A percentile compares a stretch with the other conserved stretches of the same genome.
These are phyloP conservation scores for Pachysandra terminalis DNA, from an alignment of 164 flowering plant genomes.

Conservation along the genomic window DNA sequence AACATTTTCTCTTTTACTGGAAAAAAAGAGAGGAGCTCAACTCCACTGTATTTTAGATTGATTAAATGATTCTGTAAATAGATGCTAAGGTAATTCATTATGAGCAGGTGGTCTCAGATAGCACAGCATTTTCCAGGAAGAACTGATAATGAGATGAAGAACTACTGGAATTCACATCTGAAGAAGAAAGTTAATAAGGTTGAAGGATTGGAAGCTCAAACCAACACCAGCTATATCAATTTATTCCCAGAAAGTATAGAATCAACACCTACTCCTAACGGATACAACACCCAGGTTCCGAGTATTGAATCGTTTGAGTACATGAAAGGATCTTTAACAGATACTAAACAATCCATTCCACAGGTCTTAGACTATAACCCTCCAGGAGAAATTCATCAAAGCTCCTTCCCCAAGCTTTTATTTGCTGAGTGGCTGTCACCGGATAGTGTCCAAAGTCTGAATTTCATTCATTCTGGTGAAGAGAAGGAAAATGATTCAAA, in stretches of 20 bases:
- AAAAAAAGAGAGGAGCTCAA: too few relatives aligned
- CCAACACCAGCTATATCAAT: slow-evolving; percentile 10
- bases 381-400: slow-evolving; percentile 8
- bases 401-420: slow-evolving; percentile 50
- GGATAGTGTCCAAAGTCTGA: slow-evolving; percentile 20
- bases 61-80: not conserved
- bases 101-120: slow-evolving; percentile 86
- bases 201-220: slow-evolving; percentile 22
- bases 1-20: not conserved
- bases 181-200: slow-evolving; percentile 51
- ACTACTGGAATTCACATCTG: slow-evolving; percentile 81
- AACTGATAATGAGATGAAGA: slow-evolving; percentile 91
- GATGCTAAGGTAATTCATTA: not conserved
- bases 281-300: slow-evolving; percentile 11
- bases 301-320: slow-evolving; percentile 25
- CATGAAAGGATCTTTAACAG: slow-evolving; percentile 15
- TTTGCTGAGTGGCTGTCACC: slow-evolving; percentile 70
- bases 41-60: not conserved
- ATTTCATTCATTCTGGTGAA: slow-evolving; percentile 5
- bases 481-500: slow-evolving; percentile 9
- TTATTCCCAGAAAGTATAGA: slow-evolving; percentile 19
- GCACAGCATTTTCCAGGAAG: slow-evolving; percentile 85
- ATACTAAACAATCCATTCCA: slow-evolving; percentile 16
- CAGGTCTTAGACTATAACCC: not conserved
- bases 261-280: slow-evolving; percentile 8